phyloP scores from a whole-genome alignment of 2,329 filamentous ascomycete genomes.

The Sclerotinia spermophila region DNA sequence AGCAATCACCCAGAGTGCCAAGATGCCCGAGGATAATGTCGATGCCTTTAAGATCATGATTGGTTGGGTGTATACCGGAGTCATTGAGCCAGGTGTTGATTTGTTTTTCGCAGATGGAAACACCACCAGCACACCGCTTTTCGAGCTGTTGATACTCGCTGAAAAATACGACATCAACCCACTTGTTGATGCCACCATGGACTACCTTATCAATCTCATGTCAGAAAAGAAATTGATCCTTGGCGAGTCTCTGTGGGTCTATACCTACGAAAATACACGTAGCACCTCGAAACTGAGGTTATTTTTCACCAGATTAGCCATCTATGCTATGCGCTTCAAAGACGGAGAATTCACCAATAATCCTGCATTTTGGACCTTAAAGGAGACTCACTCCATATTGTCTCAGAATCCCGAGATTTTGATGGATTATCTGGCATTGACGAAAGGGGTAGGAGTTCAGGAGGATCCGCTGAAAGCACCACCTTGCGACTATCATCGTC shows the following conservation, averaged over 20 bases:
- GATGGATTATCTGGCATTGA: not conserved
- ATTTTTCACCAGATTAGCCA: not conserved
- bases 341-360: not conserved
- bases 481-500: not conserved
- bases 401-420: not conserved
- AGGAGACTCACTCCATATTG: not conserved
- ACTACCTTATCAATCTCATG: too few relatives aligned
- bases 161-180: not conserved
- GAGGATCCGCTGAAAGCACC: not conserved
- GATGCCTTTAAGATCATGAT: constrained; percentile 19
- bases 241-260: not conserved
- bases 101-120: too few relatives aligned
- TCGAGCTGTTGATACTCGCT: not conserved
- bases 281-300: not conserved
- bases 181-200: not conserved
- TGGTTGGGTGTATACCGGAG: constrained; percentile 20
- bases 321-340: not conserved
- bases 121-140: not conserved
- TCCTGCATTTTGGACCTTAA: not conserved
- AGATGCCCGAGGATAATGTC: constrained; percentile 20
- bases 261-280: not conserved
- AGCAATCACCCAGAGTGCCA: not conserved
- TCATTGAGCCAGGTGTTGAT: not conserved
- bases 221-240: not conserved
- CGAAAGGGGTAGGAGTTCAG: not conserved